phyloP scores from a whole-genome alignment of 2,329 filamentous ascomycete genomes.

The Paracorniculantispora psalliotae region DNA sequence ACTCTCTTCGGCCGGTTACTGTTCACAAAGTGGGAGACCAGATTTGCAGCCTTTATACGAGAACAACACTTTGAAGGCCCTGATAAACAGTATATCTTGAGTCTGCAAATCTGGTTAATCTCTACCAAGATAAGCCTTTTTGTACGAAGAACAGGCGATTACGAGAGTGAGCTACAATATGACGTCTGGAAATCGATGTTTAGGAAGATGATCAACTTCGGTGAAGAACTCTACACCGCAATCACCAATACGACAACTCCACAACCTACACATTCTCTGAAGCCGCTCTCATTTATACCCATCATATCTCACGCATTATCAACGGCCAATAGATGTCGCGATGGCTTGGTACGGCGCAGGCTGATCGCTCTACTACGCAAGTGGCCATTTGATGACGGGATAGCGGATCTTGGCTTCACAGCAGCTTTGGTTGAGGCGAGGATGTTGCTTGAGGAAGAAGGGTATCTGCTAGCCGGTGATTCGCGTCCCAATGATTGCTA shows the following conservation, averaged over 20 bases:
- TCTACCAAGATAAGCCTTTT: neutral
- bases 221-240: neutral
- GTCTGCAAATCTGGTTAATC: neutral
- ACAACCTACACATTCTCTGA: neutral
- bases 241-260: neutral
- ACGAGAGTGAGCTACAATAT: neutral
- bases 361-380: neutral
- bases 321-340: neutral
- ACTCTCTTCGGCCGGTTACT: neutral
- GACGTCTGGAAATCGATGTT: neutral
- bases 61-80: neutral
- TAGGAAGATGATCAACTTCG: neutral
- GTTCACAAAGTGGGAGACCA: neutral
- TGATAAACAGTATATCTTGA: neutral
- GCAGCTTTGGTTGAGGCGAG: neutral
- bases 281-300: neutral
- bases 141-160: neutral
- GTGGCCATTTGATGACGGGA: neutral
- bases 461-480: too few relatives aligned
- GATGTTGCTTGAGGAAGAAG: too few relatives aligned
- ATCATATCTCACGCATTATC: neutral
- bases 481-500: too few relatives aligned
- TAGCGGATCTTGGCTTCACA: neutral
- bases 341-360: neutral
- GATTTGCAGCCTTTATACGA: neutral